Conservation (phyloP, 805 yeast species). For the Kazachstania viticola region DNA sequence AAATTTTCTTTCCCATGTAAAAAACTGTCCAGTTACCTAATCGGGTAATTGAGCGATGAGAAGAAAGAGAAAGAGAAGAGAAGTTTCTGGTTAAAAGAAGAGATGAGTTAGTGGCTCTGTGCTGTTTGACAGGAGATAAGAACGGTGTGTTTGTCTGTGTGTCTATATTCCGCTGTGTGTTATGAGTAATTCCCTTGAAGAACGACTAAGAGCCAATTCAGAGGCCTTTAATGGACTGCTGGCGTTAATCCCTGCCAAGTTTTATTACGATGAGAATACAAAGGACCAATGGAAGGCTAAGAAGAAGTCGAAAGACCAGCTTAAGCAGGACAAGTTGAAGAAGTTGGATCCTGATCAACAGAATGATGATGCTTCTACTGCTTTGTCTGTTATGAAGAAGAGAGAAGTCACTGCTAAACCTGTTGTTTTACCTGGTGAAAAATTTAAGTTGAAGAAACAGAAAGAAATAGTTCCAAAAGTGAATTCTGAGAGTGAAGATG, state of each 20-base stretch:
- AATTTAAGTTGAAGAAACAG: slow-evolving; percentile 9
- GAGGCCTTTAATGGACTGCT: slow-evolving; percentile 79
- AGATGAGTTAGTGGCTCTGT: too few relatives aligned
- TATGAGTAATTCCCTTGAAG: slow-evolving; percentile 57
- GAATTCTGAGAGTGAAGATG: slow-evolving; percentile 12
- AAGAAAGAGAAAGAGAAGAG: too few relatives aligned
- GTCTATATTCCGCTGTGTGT: too few relatives aligned
- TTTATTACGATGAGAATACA: slow-evolving; percentile 83
- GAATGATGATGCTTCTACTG: slow-evolving; percentile 38
- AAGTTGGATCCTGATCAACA: slow-evolving; percentile 63
- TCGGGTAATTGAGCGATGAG: too few relatives aligned
- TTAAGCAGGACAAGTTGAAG: slow-evolving; percentile 46
- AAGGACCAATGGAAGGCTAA: slow-evolving; percentile 84
- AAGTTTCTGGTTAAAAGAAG: too few relatives aligned
- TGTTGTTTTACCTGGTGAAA: slow-evolving; percentile 29
- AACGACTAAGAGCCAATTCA: slow-evolving; percentile 67
- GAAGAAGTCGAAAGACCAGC: slow-evolving; percentile 59
- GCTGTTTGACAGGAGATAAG: too few relatives aligned
- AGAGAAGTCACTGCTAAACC: slow-evolving; percentile 44
- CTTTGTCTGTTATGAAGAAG: slow-evolving; percentile 47
- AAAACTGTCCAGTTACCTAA: too few relatives aligned
- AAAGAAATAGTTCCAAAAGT: slow-evolving; percentile 5
- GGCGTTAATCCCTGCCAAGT: slow-evolving; percentile 87
- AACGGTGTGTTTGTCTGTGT: too few relatives aligned
- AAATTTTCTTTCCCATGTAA: too few relatives aligned